Evolutionary conservation across 805 yeast species (phyloP), one percentile per base, ranked within the genome.

Genomic region (Candida nonsorbophila): DNA sequence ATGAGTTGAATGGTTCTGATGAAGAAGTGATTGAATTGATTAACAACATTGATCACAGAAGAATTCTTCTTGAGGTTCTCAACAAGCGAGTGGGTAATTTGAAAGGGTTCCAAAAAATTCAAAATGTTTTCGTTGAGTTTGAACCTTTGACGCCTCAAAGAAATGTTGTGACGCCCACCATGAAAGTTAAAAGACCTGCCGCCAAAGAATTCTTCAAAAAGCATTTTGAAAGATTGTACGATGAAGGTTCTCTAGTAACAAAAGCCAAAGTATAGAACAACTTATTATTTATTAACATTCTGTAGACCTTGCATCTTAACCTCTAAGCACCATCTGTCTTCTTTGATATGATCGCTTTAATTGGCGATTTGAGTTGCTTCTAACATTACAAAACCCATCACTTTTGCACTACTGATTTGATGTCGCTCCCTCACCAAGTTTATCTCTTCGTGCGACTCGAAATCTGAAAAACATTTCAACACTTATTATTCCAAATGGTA

Each of bases 141-240:
- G 67, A 64, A 26, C 70, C 70, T 7, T 54, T 64, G 40, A 58
- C 53, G 9, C 42, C 59, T 7, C 67, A 57, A 22, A 47, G 47
- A 14, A 56, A 58, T 29, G 59, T 63, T 1, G 49, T 64, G 14
- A 64, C 70, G 1, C 69, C 69, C 16, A 64, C 69, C 1, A 44
- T 62, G 54, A 64, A 64, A 43, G 49, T 64, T 30, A 63, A 56
- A 41, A 53, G 70, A 37, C 64, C 66, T n/a, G 28, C 55, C 20
- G 62, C 62, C 22, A 32, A 42, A 20, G 51, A 51, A 32, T 49
- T 32, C 38, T 58, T 61, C 33, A 41, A 33, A 20, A 40, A 42
- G 8, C 37, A 39, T 14, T 47, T 62, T 25, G 46, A 46, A 9
- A 28, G 26, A 3, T 53, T 64, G 50, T 64, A 64, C 36, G 53